A percentile compares a stretch with the other conserved stretches of the same genome.
Evolutionary conservation across 306 rosid species (phyloP).

Genomic region (Hippophae gyantsensis): DNA sequence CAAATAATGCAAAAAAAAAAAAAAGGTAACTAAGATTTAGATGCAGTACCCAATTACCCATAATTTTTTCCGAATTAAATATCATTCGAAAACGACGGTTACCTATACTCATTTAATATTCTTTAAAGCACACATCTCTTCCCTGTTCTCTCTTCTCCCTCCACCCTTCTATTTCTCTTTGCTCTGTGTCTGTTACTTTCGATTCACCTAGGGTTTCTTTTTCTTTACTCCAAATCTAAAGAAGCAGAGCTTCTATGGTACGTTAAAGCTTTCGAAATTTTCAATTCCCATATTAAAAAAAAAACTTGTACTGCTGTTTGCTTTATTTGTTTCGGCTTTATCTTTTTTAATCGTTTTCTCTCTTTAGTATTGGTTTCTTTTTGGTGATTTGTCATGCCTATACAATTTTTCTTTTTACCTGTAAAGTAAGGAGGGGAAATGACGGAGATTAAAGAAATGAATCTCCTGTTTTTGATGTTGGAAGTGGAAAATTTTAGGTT

Average conservation of each 20-base stretch:
- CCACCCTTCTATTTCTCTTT: too few species aligned
- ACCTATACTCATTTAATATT: too few species aligned
- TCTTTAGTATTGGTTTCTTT: background rate
- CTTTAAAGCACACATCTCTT: too few species aligned
- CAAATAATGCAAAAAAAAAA: too few species aligned
- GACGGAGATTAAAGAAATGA: conserved; percentile 22
- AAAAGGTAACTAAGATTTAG: too few species aligned
- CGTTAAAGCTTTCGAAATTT: conserved; percentile 14
- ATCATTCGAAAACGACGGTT: too few species aligned
- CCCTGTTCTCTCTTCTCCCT: too few species aligned
- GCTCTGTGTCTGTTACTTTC: too few species aligned
- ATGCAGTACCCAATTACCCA: too few species aligned
- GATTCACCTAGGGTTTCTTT: conserved; percentile 50
- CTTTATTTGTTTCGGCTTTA: conserved; percentile 3
- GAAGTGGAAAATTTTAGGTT: conserved; percentile 15
- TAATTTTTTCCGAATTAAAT: too few species aligned
- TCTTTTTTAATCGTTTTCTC: background rate
- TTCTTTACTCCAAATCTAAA: conserved; percentile 44
- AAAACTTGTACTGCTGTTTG: conserved; percentile 2
- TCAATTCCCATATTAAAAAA: conserved; percentile 8
- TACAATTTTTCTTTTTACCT: conserved; percentile 18
- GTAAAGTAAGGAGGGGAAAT: conserved; percentile 22
- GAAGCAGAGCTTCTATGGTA: conserved; percentile 35
- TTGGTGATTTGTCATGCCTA: conserved; percentile 14
- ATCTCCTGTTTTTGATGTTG: conserved; percentile 21